Evolutionary conservation across 1,139 yeast genomes (phyloP).

Genomic region (Suhomyces ambrosiae): DNA sequence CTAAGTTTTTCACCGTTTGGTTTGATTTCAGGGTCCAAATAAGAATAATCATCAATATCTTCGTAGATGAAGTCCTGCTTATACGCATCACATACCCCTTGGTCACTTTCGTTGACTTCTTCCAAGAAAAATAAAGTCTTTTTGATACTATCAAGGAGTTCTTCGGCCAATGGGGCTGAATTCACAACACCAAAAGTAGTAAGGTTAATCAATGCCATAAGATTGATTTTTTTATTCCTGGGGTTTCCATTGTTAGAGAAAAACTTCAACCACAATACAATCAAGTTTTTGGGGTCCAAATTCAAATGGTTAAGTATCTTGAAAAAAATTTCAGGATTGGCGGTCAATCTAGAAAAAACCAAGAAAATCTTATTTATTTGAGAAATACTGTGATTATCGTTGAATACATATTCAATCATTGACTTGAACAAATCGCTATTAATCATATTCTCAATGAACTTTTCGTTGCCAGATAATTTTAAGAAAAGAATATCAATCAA

Average conservation of each 20-base stretch:
- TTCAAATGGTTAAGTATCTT: constrained; percentile 35
- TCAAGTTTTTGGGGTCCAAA: constrained; percentile 26
- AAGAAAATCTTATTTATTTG: constrained; percentile 53
- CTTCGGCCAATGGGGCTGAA: constrained; percentile 28
- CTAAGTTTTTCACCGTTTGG: constrained; percentile 62
- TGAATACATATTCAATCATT: constrained; percentile 48
- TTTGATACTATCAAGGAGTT: constrained; percentile 45
- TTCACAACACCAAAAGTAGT: constrained; percentile 28
- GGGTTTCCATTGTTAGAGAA: constrained; percentile 65
- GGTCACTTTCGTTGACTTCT: constrained; percentile 64
- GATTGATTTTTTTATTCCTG: constrained; percentile 60
- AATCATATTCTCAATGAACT: constrained; percentile 38
- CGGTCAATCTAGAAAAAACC: constrained; percentile 57
- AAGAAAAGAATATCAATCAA: constrained; percentile 59
- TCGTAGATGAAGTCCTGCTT: constrained; percentile 59
- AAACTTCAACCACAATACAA: constrained; percentile 38
- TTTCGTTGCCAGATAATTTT: constrained; percentile 26
- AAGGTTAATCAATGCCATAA: constrained; percentile 59
- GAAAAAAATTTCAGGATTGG: constrained; percentile 47
- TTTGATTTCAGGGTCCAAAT: constrained; percentile 47
- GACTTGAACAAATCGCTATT: constrained; percentile 51
- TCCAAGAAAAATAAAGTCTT: constrained; percentile 66
- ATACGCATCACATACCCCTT: constrained; percentile 67
- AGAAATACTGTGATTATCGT: constrained; percentile 52
- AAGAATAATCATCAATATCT: constrained; percentile 50